These are phyloP conservation scores for Parafenestella ontariensis DNA, from an alignment of 2,329 filamentous ascomycete genomes.

Conservation along the genomic window DNA sequence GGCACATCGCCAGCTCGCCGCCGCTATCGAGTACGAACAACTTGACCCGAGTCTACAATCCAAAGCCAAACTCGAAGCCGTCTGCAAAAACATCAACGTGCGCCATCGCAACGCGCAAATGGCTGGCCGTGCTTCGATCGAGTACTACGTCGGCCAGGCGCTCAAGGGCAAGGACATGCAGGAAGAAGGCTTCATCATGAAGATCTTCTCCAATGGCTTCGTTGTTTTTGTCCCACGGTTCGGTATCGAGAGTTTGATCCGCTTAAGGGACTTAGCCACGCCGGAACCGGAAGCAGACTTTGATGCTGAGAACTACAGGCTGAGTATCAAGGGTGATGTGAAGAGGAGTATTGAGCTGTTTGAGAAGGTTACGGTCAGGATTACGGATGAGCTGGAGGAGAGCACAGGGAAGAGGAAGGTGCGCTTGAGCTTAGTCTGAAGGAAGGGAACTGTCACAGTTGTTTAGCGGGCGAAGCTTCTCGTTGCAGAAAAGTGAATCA, in stretches of 20 bases:
- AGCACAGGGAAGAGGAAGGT: constrained; percentile 94
- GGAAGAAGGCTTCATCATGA: constrained; percentile 96
- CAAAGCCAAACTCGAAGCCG: constrained; percentile 83
- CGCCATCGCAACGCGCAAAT: constrained; percentile 97
- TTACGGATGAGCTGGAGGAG: constrained; percentile 93
- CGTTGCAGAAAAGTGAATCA: not conserved
- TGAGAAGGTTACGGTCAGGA: constrained; percentile 86
- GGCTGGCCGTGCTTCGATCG: constrained; percentile 90
- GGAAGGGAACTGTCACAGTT: not conserved
- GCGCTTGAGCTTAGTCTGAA: constrained; percentile 66
- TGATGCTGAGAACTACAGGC: constrained; percentile 83
- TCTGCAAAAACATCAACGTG: constrained; percentile 98
- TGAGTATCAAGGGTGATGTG: constrained; percentile 66
- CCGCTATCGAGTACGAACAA: constrained; percentile 90
- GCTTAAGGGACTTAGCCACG: constrained; percentile 80
- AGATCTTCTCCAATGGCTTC: constrained; percentile 95
- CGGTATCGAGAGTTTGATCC: constrained; percentile 91
- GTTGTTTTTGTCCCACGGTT: constrained; percentile 96
- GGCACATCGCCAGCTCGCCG: constrained; percentile 91
- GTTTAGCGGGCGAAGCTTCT: not conserved
- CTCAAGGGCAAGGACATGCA: constrained; percentile 78
- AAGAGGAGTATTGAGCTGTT: constrained; percentile 78
- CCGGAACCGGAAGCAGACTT: constrained; percentile 80
- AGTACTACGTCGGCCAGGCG: constrained; percentile 97
- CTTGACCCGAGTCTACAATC: constrained; percentile 83